Evolutionary conservation across 257 asterid species (phyloP).

Genomic region (Nicotiana tomentosiformis): DNA sequence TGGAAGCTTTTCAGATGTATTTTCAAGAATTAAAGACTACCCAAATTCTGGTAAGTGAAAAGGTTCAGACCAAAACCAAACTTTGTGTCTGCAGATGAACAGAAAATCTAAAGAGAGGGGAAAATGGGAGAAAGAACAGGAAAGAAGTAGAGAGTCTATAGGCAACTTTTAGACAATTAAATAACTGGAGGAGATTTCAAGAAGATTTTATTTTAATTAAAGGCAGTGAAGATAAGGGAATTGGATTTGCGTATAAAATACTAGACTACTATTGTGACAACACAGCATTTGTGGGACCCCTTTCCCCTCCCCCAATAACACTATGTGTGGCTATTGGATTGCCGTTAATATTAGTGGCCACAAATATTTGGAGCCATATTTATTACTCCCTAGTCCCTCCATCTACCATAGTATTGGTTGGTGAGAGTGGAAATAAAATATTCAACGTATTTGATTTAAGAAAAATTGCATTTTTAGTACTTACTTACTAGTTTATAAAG

Average conservation of each 20-base stretch:
- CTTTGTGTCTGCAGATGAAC: background rate
- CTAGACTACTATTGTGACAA: constrained; percentile 27
- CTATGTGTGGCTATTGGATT: constrained; percentile 35
- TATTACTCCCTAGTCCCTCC: background rate
- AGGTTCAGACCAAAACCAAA: background rate
- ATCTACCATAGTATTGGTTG: too few relatives aligned
- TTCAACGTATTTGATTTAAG: background rate
- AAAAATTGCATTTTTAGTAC: background rate
- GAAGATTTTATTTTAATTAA: too few relatives aligned
- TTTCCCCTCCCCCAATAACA: too few relatives aligned
- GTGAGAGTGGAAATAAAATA: too few relatives aligned
- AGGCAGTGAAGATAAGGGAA: constrained; percentile 3
- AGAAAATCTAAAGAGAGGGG: background rate
- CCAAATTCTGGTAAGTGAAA: background rate
- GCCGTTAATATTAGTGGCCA: constrained; percentile 27
- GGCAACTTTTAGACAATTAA: background rate
- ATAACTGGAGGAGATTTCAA: constrained; percentile 7
- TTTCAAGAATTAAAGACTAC: background rate
- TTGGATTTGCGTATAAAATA: constrained; percentile 31
- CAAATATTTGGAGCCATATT: constrained; percentile 10
- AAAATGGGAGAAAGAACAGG: background rate
- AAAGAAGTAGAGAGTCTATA: background rate
- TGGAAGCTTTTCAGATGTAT: background rate
- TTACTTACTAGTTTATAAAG: background rate
- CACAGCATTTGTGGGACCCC: constrained; percentile 21